Evolutionary conservation across 495 filamentous ascomycete species (phyloP), one percentile per base, ranked within the genome.

Genomic region (Penicillium robsamsonii): DNA sequence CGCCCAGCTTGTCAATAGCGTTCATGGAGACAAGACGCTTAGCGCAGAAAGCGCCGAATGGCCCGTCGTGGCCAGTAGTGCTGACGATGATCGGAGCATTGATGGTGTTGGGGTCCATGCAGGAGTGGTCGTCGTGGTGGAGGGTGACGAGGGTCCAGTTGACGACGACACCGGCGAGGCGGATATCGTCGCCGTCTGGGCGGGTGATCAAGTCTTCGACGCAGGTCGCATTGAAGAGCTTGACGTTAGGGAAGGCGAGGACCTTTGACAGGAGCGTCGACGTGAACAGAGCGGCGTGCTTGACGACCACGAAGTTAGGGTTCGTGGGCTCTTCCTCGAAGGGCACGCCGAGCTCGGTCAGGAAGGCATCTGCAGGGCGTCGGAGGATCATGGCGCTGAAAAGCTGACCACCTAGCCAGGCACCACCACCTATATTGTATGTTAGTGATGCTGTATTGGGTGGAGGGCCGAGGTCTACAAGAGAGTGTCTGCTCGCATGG

Each of bases 101-200:
- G 80, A 96, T 92, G 69, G 91, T 95, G 81, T 92, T 96, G 58
- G 91, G 91, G 71, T 96, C 91, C 90, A 94, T 95, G 86, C 90
- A 94, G 56, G 82, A 87, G 76, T 94, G 90, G 74, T 92, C 90
- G 70, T 92, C 89, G 70, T 96, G 91, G 73, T 96, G 89, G 78
- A 94, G 89, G 55, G 84, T 81, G 50, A 95, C 91, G 20, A 96
- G 80, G 1, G 91, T 94, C 91, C 91, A 96, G 81, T 96, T 96
- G 54, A 89, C 91, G 58, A 96, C 91, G 4, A 94, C 91, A 66
- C 91, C 91, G 11, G 91, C 90, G 59, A 96, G 84, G 47, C 86
- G 83, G 41, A 92, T 56, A 61, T 59, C 65, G 52, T 70, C 65
- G 33, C 66, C 61, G 49, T 70, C 59, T 5, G 75, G 79, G 30